Evolutionary conservation across 1,284 basidiomycete genomes (phyloP), one percentile per base, ranked within the genome.

Genomic region (Rhodotorula sp.): DNA sequence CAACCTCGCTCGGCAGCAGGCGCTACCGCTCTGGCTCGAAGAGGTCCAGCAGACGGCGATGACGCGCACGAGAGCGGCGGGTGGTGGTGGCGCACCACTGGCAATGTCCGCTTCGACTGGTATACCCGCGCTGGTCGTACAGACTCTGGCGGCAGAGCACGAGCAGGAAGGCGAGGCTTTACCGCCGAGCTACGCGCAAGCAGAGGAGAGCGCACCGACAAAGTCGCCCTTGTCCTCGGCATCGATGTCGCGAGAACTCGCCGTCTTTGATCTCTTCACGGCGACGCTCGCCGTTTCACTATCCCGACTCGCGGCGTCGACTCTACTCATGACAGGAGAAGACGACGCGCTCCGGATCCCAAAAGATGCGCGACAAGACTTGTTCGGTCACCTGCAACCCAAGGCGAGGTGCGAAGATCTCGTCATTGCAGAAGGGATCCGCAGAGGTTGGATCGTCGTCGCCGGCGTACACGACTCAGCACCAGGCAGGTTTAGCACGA

Each of bases 331-430:
- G 15, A 58, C 57, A 0, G 39, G 39, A 39, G 62, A 46, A 18
- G 62, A 63, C 49, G 67, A 68, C 56, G 57, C 57, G 18, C 63
- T 58, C 18, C 57, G 62, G 7, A 34, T 68, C 29, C 59, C 58
- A 20, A n/a, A 47, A 16, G 57, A 59, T 47, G 56, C 64, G 46
- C 57, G 67, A n/a, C 15, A 49, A n/a, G 70, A 68, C 46, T 15
- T 71, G 8, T 68, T 68, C 18, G 52, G 58, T 26, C 58, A 65
- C 49, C 5, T 62, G 59, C 70, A 71, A 47, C 70, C 63, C 21
- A 39, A 56, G 12, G 70, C 70, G 58, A n/a, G 66, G 59, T 46
- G 46, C 31, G 70, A 71, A 61, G 70, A 71, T 31, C 43, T 68
- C 20, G 26, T 68, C 18, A 60, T 64, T 48, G 56, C 31, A 8